Evolutionary conservation across 2,329 filamentous ascomycete genomes (phyloP).

Genomic region (Botrytis porri): DNA sequence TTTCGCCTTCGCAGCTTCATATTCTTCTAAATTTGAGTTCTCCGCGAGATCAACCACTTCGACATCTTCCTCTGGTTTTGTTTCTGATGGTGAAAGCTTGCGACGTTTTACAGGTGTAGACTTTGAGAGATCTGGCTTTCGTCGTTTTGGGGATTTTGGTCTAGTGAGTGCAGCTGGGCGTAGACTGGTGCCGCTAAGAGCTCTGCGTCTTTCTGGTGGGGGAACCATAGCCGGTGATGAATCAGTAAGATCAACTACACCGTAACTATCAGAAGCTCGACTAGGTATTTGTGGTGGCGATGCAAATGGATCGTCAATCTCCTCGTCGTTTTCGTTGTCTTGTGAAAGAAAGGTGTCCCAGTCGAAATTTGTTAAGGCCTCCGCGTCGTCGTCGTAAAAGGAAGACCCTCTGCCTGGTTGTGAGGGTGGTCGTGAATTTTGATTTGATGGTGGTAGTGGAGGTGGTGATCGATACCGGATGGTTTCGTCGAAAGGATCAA

Average conservation of each 20-base stretch:
- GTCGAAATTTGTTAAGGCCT: not conserved
- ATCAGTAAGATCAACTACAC: slow-evolving; percentile 33
- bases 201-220: slow-evolving; percentile 31
- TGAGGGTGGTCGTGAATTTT: not conserved
- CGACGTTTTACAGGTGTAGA: slow-evolving; percentile 8
- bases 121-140: not conserved
- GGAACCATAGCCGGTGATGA: slow-evolving; percentile 28
- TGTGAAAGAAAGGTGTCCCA: slow-evolving; percentile 3
- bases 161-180: slow-evolving; percentile 22
- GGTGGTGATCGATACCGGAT: slow-evolving; percentile 4
- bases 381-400: not conserved
- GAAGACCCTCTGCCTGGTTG: slow-evolving; percentile 3
- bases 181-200: slow-evolving; percentile 21
- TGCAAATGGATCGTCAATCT: not conserved
- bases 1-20: slow-evolving; percentile 32
- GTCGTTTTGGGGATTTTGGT: slow-evolving; percentile 9
- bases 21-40: slow-evolving; percentile 31
- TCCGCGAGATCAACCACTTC: slow-evolving; percentile 34
- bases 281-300: not conserved
- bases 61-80: slow-evolving; percentile 22
- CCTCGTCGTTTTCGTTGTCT: not conserved
- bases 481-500: not conserved
- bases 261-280: slow-evolving; percentile 20
- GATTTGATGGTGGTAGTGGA: not conserved
- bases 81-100: slow-evolving; percentile 11